Percentiles rank a stretch among this genome's conserved stretches.
Conservation (phyloP, 306 rosid species). For the Prinsepia uniflora region DNA sequence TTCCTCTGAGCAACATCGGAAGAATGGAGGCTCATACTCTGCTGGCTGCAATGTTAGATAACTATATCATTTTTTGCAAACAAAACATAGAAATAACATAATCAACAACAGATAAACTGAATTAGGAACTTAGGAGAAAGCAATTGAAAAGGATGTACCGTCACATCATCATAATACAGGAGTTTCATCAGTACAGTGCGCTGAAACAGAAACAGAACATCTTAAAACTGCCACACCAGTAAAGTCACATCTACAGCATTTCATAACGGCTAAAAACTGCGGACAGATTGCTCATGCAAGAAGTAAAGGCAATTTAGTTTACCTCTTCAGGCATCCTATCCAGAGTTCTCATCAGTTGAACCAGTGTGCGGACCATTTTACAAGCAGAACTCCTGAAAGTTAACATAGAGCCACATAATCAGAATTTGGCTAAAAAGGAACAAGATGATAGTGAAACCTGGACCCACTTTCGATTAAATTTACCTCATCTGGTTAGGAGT, state of each 20-base stretch:
- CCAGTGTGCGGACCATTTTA: slow-evolving; percentile 92
- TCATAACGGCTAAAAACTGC: slow-evolving; percentile 8
- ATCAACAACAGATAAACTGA: background rate
- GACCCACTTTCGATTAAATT: slow-evolving; percentile 10
- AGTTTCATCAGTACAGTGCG: slow-evolving; percentile 94
- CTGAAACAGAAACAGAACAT: slow-evolving; percentile 43
- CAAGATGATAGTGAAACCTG: slow-evolving; percentile 7
- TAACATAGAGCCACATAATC: slow-evolving; percentile 12
- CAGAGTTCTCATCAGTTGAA: slow-evolving; percentile 96
- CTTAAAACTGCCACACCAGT: slow-evolving; percentile 7
- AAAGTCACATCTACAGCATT: background rate
- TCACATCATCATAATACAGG: slow-evolving; percentile 77
- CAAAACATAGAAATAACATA: background rate
- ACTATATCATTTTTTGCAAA: slow-evolving; percentile 4
- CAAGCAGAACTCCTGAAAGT: slow-evolving; percentile 89
- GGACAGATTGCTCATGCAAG: background rate
- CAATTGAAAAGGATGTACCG: slow-evolving; percentile 48
- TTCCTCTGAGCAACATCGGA: slow-evolving; percentile 71
- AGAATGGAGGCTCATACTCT: slow-evolving; percentile 97
- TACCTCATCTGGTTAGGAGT: slow-evolving; percentile 96
- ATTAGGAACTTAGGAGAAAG: background rate
- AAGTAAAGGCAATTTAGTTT: slow-evolving; percentile 21
- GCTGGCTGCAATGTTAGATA: slow-evolving; percentile 63
- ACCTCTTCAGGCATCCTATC: slow-evolving; percentile 98
- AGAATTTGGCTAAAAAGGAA: background rate